A percentile compares a stretch with the other conserved stretches of the same genome.
Evolutionary conservation across 1,284 basidiomycete species (phyloP).

Genomic region (Inonotus obliquus): DNA sequence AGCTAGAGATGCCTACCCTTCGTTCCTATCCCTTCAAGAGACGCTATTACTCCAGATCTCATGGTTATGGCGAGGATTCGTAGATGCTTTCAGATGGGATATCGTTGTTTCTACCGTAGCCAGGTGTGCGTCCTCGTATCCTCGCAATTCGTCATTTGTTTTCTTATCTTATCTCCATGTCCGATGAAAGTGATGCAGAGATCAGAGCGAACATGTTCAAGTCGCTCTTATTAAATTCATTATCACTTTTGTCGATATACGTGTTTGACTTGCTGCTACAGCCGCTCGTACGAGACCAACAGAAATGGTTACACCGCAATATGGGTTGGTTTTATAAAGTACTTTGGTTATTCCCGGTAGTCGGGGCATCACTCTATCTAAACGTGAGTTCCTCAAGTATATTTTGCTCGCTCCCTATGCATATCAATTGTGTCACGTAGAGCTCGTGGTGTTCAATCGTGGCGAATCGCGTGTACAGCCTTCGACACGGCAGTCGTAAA

Average conservation of each 20-base stretch:
- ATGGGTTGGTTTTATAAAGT: slow-evolving; percentile 70
- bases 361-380: slow-evolving; percentile 67
- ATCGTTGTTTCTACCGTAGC: slow-evolving; percentile 50
- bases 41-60: slow-evolving; percentile 53
- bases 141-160: slow-evolving; percentile 1
- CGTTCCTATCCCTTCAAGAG: slow-evolving; percentile 46
- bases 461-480: slow-evolving; percentile 62
- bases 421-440: slow-evolving; percentile 34
- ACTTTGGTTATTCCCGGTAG: slow-evolving; percentile 71
- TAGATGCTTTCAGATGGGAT: slow-evolving; percentile 71
- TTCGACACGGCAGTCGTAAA: slow-evolving; percentile 58
- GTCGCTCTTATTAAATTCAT: slow-evolving; percentile 62
- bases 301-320: slow-evolving; percentile 64
- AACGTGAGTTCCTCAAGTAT: slow-evolving; percentile 49
- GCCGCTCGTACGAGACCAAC: slow-evolving; percentile 59
- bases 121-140: slow-evolving; percentile 31
- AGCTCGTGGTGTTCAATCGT: slow-evolving; percentile 68
- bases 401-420: background rate
- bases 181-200: slow-evolving; percentile 54
- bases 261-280: slow-evolving; percentile 66
- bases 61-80: slow-evolving; percentile 55
- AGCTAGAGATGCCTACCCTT: slow-evolving; percentile 5
- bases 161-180: slow-evolving; percentile 6
- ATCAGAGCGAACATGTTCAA: slow-evolving; percentile 69
- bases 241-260: slow-evolving; percentile 68